phyloP scores from a whole-genome alignment of 2,329 filamentous ascomycete species.

The Paecilomyces formosus region DNA sequence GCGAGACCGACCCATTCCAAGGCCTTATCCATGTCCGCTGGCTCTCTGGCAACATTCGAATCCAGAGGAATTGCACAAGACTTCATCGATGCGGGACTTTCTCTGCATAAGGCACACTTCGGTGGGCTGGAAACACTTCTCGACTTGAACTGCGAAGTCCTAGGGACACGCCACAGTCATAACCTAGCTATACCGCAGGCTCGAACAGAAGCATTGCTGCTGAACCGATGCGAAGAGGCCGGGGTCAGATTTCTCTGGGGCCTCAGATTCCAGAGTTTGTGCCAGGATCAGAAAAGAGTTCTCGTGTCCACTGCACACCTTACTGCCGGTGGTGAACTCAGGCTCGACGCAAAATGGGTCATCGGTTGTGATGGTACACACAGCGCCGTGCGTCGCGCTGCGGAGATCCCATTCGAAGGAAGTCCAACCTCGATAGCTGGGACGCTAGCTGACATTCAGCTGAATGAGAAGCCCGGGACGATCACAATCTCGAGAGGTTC shows the following conservation, averaged over 20 bases:
- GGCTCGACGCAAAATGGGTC: not conserved
- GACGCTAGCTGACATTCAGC: not conserved
- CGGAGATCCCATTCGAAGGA: not conserved
- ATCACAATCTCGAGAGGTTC: not conserved
- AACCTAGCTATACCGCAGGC: not conserved
- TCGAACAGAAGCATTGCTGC: not conserved
- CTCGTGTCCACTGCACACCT: not conserved
- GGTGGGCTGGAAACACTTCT: not conserved
- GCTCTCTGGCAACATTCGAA: not conserved
- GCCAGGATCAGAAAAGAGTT: not conserved
- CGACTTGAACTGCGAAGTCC: not conserved
- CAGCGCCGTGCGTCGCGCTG: not conserved
- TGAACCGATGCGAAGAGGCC: not conserved
- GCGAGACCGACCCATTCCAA: not conserved
- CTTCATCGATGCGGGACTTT: not conserved
- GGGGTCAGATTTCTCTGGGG: not conserved
- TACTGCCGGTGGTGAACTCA: not conserved
- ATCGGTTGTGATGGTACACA: not conserved
- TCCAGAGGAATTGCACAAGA: not conserved
- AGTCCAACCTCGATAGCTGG: not conserved
- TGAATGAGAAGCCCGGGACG: not conserved
- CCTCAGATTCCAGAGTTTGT: not conserved
- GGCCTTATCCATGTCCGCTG: not conserved
- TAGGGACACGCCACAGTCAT: not conserved
- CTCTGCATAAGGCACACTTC: not conserved